A percentile compares a stretch with the other conserved stretches of the same genome.
Evolutionary conservation across 164 flowering plant species (phyloP).

Genomic region (Vitis vinifera): DNA sequence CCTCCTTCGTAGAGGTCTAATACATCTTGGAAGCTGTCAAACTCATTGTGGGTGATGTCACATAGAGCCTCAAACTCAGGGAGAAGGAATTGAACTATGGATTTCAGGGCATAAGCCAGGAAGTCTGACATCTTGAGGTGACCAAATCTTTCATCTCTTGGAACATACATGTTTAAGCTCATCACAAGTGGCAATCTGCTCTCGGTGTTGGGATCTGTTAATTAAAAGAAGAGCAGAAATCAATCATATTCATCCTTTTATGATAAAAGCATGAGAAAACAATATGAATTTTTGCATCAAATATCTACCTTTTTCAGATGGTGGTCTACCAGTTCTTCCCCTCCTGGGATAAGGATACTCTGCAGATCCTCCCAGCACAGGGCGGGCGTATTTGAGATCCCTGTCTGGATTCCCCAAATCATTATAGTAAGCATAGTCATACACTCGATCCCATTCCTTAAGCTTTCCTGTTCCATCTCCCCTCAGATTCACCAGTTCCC

Average conservation of each 20-base stretch:
- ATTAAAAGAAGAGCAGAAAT: too few relatives aligned
- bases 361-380: slow-evolving; percentile 76
- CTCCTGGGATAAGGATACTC: slow-evolving; percentile 80
- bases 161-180: slow-evolving; percentile 50
- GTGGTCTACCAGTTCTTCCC: slow-evolving; percentile 73
- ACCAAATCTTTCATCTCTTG: slow-evolving; percentile 59
- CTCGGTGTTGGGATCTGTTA: slow-evolving; percentile 48
- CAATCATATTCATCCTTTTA: too few relatives aligned
- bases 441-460: slow-evolving; percentile 76
- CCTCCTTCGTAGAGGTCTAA: slow-evolving; percentile 46
- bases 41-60: slow-evolving; percentile 45
- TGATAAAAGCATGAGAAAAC: too few relatives aligned
- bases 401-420: slow-evolving; percentile 79
- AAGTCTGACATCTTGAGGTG: slow-evolving; percentile 59
- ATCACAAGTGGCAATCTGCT: slow-evolving; percentile 37
- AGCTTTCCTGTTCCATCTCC: slow-evolving; percentile 71
- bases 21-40: slow-evolving; percentile 50
- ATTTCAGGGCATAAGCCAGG: slow-evolving; percentile 40
- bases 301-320: slow-evolving; percentile 42
- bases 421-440: slow-evolving; percentile 82
- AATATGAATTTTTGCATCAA: neutral
- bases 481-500: slow-evolving; percentile 63
- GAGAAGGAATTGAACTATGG: slow-evolving; percentile 44
- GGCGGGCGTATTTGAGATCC: slow-evolving; percentile 43
- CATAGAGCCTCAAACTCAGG: slow-evolving; percentile 52